phyloP scores from a whole-genome alignment of 768 basidiomycete species.

The Suillus alpinus region DNA sequence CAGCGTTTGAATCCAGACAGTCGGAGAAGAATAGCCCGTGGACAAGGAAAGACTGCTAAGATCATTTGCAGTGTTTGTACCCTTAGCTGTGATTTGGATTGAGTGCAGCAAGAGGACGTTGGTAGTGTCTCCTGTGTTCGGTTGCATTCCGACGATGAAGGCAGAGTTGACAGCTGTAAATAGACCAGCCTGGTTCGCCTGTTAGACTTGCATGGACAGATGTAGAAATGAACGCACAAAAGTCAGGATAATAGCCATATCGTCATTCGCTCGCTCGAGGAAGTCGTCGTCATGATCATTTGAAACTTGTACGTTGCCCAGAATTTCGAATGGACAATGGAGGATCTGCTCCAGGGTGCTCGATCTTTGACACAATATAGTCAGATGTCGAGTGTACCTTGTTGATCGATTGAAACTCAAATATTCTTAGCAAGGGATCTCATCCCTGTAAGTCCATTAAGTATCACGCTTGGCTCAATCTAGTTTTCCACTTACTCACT shows the following conservation, averaged over 20 bases:
- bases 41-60: neutral
- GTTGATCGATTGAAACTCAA: neutral
- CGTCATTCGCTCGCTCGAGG: neutral
- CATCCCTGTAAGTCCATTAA: neutral
- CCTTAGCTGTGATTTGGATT: neutral
- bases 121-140: neutral
- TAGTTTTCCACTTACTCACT: neutral
- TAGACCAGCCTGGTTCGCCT: neutral
- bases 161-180: neutral
- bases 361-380: neutral
- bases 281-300: neutral
- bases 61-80: neutral
- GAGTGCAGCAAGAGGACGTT: neutral
- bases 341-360: neutral
- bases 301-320: constrained; percentile 2
- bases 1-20: neutral
- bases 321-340: neutral
- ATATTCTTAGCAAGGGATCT: neutral
- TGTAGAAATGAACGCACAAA: neutral
- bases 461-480: neutral
- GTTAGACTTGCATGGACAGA: neutral
- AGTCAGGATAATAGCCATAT: constrained; percentile 1
- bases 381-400: neutral
- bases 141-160: neutral
- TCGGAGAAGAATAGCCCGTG: neutral